phyloP scores from a whole-genome alignment of 225 moss, liverwort and hornwort genomes.

The Neckera pumila region DNA sequence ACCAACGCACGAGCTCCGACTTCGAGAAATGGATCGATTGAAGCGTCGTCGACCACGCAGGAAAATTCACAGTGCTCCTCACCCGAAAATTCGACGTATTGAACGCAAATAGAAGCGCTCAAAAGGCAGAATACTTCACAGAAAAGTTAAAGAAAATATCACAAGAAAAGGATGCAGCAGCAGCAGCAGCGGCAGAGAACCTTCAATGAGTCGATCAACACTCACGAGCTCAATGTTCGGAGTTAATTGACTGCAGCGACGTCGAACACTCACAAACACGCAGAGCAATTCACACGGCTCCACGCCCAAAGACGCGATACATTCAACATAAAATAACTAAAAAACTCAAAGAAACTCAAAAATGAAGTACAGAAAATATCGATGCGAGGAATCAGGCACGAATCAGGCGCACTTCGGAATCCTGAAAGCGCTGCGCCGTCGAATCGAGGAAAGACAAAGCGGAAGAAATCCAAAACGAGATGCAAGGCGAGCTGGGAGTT shows the following conservation, averaged over 20 bases:
- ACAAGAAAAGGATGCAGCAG: background rate
- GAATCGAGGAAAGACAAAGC: background rate
- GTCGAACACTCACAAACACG: background rate
- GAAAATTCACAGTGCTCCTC: background rate
- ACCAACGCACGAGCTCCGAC: background rate
- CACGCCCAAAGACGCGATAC: background rate
- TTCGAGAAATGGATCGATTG: background rate
- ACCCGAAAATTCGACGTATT: background rate
- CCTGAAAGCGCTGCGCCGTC: background rate
- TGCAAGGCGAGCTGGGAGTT: background rate
- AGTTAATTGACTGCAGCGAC: background rate
- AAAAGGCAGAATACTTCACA: background rate
- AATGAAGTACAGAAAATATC: too few relatives aligned
- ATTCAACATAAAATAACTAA: background rate
- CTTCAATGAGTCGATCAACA: background rate
- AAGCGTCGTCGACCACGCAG: background rate
- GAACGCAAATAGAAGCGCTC: background rate
- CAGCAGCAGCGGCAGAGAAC: background rate
- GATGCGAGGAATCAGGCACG: background rate
- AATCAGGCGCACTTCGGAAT: background rate
- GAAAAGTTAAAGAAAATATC: background rate
- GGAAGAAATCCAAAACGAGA: slow-evolving; percentile 19
- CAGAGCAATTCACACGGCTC: background rate
- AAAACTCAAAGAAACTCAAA: too few relatives aligned
- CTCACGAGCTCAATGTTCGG: background rate